These are phyloP conservation scores for Raffaelea deltoideospora DNA, from an alignment of 2,329 filamentous ascomycete species.

Conservation along the genomic window DNA sequence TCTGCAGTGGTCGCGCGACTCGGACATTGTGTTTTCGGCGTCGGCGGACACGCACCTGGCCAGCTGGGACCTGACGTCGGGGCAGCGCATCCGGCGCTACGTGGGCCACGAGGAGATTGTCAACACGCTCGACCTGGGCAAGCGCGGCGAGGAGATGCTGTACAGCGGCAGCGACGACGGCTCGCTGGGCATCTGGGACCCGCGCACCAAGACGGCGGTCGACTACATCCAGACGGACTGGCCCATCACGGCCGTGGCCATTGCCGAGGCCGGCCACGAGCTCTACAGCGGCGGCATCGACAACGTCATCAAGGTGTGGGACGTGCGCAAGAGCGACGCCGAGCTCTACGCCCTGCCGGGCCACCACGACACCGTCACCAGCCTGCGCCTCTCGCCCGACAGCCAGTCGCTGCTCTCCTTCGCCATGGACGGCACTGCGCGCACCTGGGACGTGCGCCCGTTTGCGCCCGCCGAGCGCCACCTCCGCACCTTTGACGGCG, in stretches of 20 bases:
- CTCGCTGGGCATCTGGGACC: slow-evolving; percentile 90
- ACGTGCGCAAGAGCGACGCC: slow-evolving; percentile 80
- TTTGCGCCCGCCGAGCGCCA: slow-evolving; percentile 82
- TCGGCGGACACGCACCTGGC: slow-evolving; percentile 88
- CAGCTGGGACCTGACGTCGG: slow-evolving; percentile 88
- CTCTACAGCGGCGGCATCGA: slow-evolving; percentile 91
- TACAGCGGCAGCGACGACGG: slow-evolving; percentile 90
- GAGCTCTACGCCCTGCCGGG: slow-evolving; percentile 78
- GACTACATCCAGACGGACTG: slow-evolving; percentile 86
- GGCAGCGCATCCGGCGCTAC: slow-evolving; percentile 82
- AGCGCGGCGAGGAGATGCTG: slow-evolving; percentile 77
- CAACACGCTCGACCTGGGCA: slow-evolving; percentile 79
- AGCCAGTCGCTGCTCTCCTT: slow-evolving; percentile 82
- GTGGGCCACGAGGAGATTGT: slow-evolving; percentile 91
- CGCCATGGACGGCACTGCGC: slow-evolving; percentile 82
- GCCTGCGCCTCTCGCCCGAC: slow-evolving; percentile 81
- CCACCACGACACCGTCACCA: slow-evolving; percentile 85
- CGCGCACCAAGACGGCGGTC: slow-evolving; percentile 72
- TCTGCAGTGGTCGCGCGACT: slow-evolving; percentile 93
- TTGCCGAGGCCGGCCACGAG: slow-evolving; percentile 92
- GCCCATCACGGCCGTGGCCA: slow-evolving; percentile 76
- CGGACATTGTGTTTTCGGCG: slow-evolving; percentile 75
- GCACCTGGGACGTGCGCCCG: slow-evolving; percentile 91
- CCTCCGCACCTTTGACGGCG: slow-evolving; percentile 84
- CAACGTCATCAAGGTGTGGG: slow-evolving; percentile 96